Evolutionary conservation across 2,329 filamentous ascomycete genomes (phyloP).

Genomic region (Rutstroemia sp.): DNA sequence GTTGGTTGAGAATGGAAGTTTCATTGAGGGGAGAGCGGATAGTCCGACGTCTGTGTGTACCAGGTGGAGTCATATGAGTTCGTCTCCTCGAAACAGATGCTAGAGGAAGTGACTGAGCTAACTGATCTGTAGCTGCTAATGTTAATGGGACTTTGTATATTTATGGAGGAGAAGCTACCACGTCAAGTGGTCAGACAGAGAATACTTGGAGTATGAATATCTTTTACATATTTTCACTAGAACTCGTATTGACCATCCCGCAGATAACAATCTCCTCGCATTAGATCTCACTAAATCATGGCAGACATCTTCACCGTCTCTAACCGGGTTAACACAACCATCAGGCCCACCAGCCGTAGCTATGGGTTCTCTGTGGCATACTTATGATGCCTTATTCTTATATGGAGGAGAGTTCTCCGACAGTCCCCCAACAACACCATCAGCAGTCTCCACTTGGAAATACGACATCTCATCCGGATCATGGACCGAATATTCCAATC

Average conservation of each 20-base stretch:
- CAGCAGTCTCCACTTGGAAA: slow-evolving; percentile 58
- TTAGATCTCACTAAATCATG: slow-evolving; percentile 69
- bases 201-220: slow-evolving; percentile 60
- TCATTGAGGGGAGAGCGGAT: slow-evolving; percentile 34
- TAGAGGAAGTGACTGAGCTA: not conserved
- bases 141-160: slow-evolving; percentile 71
- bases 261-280: slow-evolving; percentile 64
- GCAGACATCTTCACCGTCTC: slow-evolving; percentile 54
- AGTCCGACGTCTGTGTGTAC: slow-evolving; percentile 52
- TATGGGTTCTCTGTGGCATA: slow-evolving; percentile 70
- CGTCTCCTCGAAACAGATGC: not conserved
- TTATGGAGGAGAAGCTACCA: slow-evolving; percentile 63
- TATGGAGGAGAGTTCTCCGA: slow-evolving; percentile 72
- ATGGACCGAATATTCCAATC: slow-evolving; percentile 58
- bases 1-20: slow-evolving; percentile 25
- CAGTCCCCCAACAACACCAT: slow-evolving; percentile 47
- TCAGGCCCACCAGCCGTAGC: slow-evolving; percentile 64
- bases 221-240: not conserved
- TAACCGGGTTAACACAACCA: slow-evolving; percentile 56
- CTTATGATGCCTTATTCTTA: slow-evolving; percentile 60
- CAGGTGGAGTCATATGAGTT: slow-evolving; percentile 59
- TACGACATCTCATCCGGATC: slow-evolving; percentile 52
- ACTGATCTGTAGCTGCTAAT: slow-evolving; percentile 40
- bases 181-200: slow-evolving; percentile 45
- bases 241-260: not conserved